Percentiles rank a stretch among this genome's conserved stretches.
Conservation (phyloP, 768 basidiomycete species). For the Suillus luteus region DNA sequence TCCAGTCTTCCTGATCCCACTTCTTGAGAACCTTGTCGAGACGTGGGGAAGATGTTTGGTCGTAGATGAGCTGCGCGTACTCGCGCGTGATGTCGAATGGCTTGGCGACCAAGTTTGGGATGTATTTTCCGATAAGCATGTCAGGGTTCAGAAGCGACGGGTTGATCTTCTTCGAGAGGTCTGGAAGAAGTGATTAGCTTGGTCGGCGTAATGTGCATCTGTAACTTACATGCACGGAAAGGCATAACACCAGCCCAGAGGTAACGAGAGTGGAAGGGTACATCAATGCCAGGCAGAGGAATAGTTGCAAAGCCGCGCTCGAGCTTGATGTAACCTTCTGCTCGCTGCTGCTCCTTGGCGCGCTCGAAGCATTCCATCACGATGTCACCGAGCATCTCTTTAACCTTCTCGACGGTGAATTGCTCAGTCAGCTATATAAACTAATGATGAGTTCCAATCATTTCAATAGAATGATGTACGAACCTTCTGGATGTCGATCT, state of each 20-base stretch:
- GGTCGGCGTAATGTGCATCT: slow-evolving; percentile 4
- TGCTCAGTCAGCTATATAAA: slow-evolving; percentile 76
- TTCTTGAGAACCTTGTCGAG: slow-evolving; percentile 92
- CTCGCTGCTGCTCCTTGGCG: slow-evolving; percentile 75
- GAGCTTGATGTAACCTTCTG: slow-evolving; percentile 87
- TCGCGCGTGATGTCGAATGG: slow-evolving; percentile 82
- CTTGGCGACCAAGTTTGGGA: slow-evolving; percentile 92
- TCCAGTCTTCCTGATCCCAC: slow-evolving; percentile 95
- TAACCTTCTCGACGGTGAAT: slow-evolving; percentile 89
- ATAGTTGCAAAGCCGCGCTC: slow-evolving; percentile 98
- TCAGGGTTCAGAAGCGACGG: slow-evolving; percentile 89
- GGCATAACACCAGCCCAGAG: slow-evolving; percentile 98
- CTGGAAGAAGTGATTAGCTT: slow-evolving; percentile 37
- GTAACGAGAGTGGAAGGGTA: slow-evolving; percentile 99
- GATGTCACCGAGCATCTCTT: slow-evolving; percentile 93
- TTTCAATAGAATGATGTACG: slow-evolving; percentile 5
- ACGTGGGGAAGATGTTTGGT: slow-evolving; percentile 93
- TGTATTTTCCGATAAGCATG: slow-evolving; percentile 92
- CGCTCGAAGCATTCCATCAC: slow-evolving; percentile 78
- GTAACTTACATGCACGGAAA: slow-evolving; percentile 86
- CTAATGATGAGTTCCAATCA: not conserved
- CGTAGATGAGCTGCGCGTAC: slow-evolving; percentile 94
- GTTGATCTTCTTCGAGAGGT: slow-evolving; percentile 98
- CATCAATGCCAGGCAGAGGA: slow-evolving; percentile 94
- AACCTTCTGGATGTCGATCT: slow-evolving; percentile 90